Percentiles rank a stretch among this genome's conserved stretches.
These are phyloP conservation scores for Phoma sp. DNA, from an alignment of 2,329 filamentous ascomycete species.

Conservation along the genomic window DNA sequence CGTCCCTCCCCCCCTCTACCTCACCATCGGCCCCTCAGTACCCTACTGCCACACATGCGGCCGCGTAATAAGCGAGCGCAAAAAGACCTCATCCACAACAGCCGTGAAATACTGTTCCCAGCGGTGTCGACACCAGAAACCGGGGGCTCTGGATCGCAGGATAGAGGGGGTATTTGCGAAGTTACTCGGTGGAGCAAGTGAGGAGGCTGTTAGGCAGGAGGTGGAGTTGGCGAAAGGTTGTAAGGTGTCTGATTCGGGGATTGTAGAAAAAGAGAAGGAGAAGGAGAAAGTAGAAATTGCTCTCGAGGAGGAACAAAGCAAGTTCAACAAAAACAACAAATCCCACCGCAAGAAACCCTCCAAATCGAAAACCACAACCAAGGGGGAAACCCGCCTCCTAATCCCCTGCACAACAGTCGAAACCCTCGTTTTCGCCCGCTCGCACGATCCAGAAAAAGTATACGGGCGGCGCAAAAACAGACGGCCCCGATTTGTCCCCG, in stretches of 20 bases:
- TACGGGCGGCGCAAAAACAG: slow-evolving; percentile 58
- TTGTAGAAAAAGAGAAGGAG: not conserved
- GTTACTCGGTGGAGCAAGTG: slow-evolving; percentile 46
- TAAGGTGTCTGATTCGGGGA: too few relatives aligned
- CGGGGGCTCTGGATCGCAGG: slow-evolving; percentile 57
- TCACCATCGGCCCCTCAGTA: slow-evolving; percentile 57
- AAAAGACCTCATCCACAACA: slow-evolving; percentile 42
- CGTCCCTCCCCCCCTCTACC: slow-evolving; percentile 63
- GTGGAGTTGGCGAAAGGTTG: not conserved
- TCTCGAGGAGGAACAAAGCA: not conserved
- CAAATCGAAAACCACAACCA: slow-evolving; percentile 34
- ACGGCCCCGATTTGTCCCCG: slow-evolving; percentile 49
- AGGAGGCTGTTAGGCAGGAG: slow-evolving; percentile 38
- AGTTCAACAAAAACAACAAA: slow-evolving; percentile 18
- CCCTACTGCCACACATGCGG: slow-evolving; percentile 67
- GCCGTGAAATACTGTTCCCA: slow-evolving; percentile 65
- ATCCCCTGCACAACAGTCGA: slow-evolving; percentile 61
- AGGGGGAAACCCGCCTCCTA: slow-evolving; percentile 61
- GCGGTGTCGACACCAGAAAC: slow-evolving; percentile 62
- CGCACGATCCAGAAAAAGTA: slow-evolving; percentile 55
- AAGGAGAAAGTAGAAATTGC: slow-evolving; percentile 6
- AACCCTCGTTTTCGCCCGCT: slow-evolving; percentile 57
- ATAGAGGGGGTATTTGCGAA: slow-evolving; percentile 61
- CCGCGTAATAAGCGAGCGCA: slow-evolving; percentile 58
- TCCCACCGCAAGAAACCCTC: slow-evolving; percentile 39